Conservation (phyloP, 2,329 filamentous ascomycete genomes). For the Teratosphaeria viscida region DNA sequence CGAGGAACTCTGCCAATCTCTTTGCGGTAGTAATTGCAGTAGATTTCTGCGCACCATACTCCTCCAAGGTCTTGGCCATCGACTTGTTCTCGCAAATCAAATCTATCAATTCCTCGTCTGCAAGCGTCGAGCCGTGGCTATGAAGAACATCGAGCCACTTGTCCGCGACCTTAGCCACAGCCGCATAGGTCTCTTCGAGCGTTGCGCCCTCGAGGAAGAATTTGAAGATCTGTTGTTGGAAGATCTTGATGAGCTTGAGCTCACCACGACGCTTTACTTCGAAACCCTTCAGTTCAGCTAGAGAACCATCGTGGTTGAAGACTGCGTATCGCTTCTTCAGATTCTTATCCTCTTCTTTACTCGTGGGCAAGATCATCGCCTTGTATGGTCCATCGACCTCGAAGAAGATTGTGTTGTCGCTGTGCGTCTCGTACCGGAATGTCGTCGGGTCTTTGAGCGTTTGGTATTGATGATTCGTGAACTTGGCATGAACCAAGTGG, state of each 20-base stretch:
- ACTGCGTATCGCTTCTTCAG: conserved; percentile 98
- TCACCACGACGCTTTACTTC: conserved; percentile 96
- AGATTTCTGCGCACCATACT: conserved; percentile 91
- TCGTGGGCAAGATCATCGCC: conserved; percentile 94
- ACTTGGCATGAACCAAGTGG: conserved; percentile 85
- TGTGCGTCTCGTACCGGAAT: conserved; percentile 91
- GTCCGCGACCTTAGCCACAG: conserved; percentile 91
- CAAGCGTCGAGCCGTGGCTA: conserved; percentile 75
- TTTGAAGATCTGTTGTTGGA: conserved; percentile 98
- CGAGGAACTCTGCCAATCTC: conserved; percentile 87
- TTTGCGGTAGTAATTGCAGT: conserved; percentile 98
- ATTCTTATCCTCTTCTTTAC: conserved; percentile 98
- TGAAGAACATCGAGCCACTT: conserved; percentile 93
- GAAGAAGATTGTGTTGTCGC: conserved; percentile 99
- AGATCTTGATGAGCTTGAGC: conserved; percentile 98
- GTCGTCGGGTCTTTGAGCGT: conserved; percentile 67
- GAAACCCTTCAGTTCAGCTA: conserved; percentile 94
- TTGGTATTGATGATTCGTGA: conserved; percentile 97
- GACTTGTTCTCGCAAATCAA: conserved; percentile 99
- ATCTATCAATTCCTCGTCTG: conserved; percentile 94
- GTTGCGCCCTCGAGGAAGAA: conserved; percentile 92
- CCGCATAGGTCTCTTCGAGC: conserved; percentile 75
- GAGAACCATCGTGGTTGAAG: conserved; percentile 92
- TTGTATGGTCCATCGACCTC: conserved; percentile 96
- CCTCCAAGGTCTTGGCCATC: conserved; percentile 94